Conservation (phyloP, 139 green algal genomes). For the Mesotaenium endlicherianum region DNA sequence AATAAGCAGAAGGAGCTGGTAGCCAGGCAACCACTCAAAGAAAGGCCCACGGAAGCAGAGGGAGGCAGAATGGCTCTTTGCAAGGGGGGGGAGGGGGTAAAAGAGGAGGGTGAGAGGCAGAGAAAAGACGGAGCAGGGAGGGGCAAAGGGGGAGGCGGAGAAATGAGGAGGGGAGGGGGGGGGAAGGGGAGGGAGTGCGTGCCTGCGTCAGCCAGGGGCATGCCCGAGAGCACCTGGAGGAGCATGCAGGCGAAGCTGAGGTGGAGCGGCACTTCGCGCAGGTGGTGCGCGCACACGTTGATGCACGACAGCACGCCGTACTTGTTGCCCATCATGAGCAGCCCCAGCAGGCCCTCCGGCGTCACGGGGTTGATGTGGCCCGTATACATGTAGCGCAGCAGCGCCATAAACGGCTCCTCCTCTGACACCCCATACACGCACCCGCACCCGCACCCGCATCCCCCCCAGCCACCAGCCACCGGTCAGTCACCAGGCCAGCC, state of each 20-base stretch:
- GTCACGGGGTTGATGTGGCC: not conserved
- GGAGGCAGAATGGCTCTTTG: too few relatives aligned
- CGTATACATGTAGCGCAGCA: not conserved
- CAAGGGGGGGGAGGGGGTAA: not conserved
- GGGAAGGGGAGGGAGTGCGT: not conserved
- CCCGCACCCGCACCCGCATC: too few relatives aligned
- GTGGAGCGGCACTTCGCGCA: not conserved
- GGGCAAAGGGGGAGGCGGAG: not conserved
- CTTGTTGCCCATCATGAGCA: conserved; percentile 3
- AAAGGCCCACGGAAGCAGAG: too few relatives aligned
- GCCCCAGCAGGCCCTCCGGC: not conserved
- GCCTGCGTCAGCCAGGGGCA: not conserved
- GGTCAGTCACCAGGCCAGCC: too few relatives aligned
- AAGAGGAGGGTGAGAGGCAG: not conserved
- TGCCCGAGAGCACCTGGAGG: not conserved
- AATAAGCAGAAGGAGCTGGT: too few relatives aligned
- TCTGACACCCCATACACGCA: too few relatives aligned
- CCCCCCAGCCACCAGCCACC: too few relatives aligned
- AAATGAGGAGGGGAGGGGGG: not conserved
- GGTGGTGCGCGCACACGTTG: conserved; percentile 8
- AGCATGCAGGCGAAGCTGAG: not conserved
- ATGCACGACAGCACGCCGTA: not conserved
- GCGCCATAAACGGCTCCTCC: not conserved
- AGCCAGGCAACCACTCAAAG: too few relatives aligned
- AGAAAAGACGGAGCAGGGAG: not conserved